A percentile compares a stretch with the other conserved stretches of the same genome.
These are phyloP conservation scores for Arthrobotrys entomopaga DNA, from an alignment of 2,329 filamentous ascomycete species.

Conservation along the genomic window DNA sequence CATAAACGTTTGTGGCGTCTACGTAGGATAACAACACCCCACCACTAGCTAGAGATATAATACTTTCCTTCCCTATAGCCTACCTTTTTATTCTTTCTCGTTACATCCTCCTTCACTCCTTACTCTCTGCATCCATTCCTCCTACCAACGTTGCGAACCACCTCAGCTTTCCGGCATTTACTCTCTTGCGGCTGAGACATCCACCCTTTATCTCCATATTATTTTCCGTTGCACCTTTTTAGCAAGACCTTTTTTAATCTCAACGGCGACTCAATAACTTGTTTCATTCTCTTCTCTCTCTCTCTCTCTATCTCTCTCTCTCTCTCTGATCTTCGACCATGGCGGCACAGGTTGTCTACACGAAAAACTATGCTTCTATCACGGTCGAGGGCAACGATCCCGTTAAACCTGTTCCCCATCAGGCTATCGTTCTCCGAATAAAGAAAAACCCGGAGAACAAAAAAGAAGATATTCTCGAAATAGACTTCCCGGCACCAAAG, in stretches of 20 bases:
- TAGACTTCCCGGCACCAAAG: constrained; percentile 20
- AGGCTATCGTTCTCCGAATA: constrained; percentile 8
- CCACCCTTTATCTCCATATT: background rate
- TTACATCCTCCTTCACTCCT: no score
- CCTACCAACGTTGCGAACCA: no score
- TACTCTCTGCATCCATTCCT: no score
- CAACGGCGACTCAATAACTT: background rate
- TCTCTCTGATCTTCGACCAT: background rate
- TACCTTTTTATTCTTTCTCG: no score
- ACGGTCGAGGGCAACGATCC: constrained; percentile 16
- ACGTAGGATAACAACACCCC: no score
- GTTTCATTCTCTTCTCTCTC: background rate
- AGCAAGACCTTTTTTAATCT: background rate
- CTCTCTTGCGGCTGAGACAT: no score
- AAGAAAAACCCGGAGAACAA: background rate
- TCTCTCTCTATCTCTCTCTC: background rate
- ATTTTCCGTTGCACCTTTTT: background rate
- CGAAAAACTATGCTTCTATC: constrained; percentile 20
- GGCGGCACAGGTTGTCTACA: background rate
- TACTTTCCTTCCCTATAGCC: no score
- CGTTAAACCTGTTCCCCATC: constrained; percentile 3
- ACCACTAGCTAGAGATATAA: no score
- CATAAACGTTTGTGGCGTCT: no score
- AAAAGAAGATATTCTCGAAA: constrained; percentile 15
- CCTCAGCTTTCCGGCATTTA: no score